Conservation (phyloP, 352 stramenopile species). For the Phytophthora crassamura region DNA sequence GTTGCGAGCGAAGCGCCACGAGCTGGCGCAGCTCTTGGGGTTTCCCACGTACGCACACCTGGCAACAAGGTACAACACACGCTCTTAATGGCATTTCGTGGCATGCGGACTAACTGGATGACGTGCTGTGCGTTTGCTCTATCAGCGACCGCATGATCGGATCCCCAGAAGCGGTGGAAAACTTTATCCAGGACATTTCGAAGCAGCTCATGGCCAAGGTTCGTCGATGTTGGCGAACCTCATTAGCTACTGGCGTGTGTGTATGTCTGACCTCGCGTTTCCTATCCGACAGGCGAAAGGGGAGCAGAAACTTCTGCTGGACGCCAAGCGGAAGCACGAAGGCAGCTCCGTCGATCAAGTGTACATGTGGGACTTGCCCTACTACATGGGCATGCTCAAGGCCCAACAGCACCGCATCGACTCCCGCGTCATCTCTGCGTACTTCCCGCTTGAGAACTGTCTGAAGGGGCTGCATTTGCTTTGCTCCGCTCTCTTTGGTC, state of each 20-base stretch:
- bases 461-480: conserved; percentile 91
- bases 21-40: conserved; percentile 87
- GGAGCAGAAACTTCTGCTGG: conserved; percentile 66
- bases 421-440: conserved; percentile 81
- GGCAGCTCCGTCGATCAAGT: conserved; percentile 52
- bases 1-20: conserved; percentile 86
- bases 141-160: conserved; percentile 88
- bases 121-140: not conserved
- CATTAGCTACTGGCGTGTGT: not conserved
- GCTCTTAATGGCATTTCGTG: not conserved
- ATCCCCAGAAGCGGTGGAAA: conserved; percentile 65
- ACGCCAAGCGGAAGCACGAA: conserved; percentile 73
- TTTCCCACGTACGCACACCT: conserved; percentile 93
- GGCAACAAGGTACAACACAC: conserved; percentile 81
- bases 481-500: conserved; percentile 91
- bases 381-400: conserved; percentile 93
- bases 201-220: conserved; percentile 79
- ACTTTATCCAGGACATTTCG: conserved; percentile 71
- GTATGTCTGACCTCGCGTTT: not conserved
- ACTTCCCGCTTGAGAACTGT: conserved; percentile 93
- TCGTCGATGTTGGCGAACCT: conserved; percentile 7
- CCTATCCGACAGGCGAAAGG: conserved; percentile 44
- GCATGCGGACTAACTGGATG: conserved; percentile 13
- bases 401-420: conserved; percentile 76
- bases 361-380: conserved; percentile 95